A percentile compares a stretch with the other conserved stretches of the same genome.
phyloP scores from a whole-genome alignment of 495 filamentous ascomycete genomes.

The Tetracladium setigerum region DNA sequence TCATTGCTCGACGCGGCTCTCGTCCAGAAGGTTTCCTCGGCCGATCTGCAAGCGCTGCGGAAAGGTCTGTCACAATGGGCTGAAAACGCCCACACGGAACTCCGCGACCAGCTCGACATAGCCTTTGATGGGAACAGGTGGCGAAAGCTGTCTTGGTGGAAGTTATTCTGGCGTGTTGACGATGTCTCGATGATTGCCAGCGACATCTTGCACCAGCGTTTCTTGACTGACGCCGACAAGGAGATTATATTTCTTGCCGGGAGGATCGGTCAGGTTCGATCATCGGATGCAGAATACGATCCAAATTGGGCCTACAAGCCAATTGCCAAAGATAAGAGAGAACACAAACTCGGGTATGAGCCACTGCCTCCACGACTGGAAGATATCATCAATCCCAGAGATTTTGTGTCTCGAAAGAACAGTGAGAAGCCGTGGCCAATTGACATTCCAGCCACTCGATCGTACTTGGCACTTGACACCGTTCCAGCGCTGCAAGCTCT shows the following conservation, averaged over 20 bases:
- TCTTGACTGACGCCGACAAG: constrained; percentile 67
- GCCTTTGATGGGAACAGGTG: constrained; percentile 66
- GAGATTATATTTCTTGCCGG: constrained; percentile 75
- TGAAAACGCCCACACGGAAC: constrained; percentile 70
- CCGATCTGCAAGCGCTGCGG: constrained; percentile 43
- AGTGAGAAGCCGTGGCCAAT: constrained; percentile 25
- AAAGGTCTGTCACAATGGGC: constrained; percentile 61
- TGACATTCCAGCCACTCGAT: constrained; percentile 49
- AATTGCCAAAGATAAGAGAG: not conserved
- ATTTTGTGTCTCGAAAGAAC: constrained; percentile 9
- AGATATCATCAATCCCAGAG: constrained; percentile 24
- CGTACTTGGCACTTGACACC: constrained; percentile 50
- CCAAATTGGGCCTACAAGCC: constrained; percentile 17
- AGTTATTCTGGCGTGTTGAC: constrained; percentile 88
- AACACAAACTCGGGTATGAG: not conserved
- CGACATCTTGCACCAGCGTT: constrained; percentile 66
- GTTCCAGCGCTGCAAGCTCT: constrained; percentile 72
- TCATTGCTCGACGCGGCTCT: constrained; percentile 24
- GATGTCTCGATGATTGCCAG: constrained; percentile 76
- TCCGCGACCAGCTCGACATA: constrained; percentile 65
- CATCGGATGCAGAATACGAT: constrained; percentile 21
- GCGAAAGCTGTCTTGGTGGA: constrained; percentile 83
- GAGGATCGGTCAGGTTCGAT: constrained; percentile 62
- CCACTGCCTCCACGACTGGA: constrained; percentile 4
- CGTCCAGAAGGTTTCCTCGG: constrained; percentile 28